phyloP scores from a whole-genome alignment of 2,329 filamentous ascomycete genomes.

The Diaporthe aspalathi region DNA sequence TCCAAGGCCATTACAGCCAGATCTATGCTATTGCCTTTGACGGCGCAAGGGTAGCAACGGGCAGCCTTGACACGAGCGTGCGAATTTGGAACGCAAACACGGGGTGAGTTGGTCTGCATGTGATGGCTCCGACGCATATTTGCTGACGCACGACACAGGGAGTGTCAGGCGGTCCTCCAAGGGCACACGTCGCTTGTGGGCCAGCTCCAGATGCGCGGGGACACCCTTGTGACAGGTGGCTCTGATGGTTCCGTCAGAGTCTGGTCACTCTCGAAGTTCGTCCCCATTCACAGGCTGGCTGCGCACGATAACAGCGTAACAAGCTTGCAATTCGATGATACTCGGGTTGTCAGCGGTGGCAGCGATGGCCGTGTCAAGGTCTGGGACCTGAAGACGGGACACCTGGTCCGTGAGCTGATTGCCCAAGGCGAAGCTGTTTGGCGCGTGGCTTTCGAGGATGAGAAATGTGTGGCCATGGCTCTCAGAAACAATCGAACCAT shows the following conservation, averaged over 20 bases:
- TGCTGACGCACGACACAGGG: constrained; percentile 58
- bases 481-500: constrained; percentile 86
- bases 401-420: constrained; percentile 89
- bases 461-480: constrained; percentile 97
- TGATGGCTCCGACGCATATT: constrained; percentile 34
- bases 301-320: constrained; percentile 99
- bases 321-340: constrained; percentile 96
- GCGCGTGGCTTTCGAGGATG: constrained; percentile 97
- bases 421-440: constrained; percentile 94
- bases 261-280: constrained; percentile 92
- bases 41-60: constrained; percentile 90
- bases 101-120: constrained; percentile 67
- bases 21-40: constrained; percentile 99
- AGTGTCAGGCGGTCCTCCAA: constrained; percentile 91
- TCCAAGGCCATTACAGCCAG: constrained; percentile 96
- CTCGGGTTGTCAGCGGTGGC: constrained; percentile 92
- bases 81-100: constrained; percentile 94
- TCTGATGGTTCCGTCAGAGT: constrained; percentile 96
- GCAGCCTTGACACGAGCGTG: constrained; percentile 95
- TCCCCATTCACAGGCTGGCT: constrained; percentile 91
- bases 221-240: constrained; percentile 94
- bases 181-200: constrained; percentile 97
- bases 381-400: constrained; percentile 94
- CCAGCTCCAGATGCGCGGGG: constrained; percentile 93
- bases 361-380: constrained; percentile 98